Base-by-base conservation (phyloP, 2,329 filamentous ascomycete genomes). In the Trichoderma endophyticum region DNA sequence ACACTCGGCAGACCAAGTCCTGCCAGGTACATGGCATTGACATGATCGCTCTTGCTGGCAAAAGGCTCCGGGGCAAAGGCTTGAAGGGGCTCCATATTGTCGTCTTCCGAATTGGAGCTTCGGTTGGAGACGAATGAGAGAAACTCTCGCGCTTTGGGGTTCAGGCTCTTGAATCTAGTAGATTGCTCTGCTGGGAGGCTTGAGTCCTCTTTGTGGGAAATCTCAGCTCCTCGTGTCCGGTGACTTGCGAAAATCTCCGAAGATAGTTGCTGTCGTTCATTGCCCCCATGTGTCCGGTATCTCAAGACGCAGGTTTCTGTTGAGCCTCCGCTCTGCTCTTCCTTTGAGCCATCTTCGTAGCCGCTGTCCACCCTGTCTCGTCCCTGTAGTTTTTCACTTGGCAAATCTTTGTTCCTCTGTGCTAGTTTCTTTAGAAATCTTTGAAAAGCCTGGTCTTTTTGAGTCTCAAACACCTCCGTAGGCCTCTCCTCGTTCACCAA, bases 91-190 rank as follows among this genome's bases (percentile, higher is more conserved):
- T 60, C 32, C 36, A 28, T 8, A 6, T 26, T 26, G 11, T 24
- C 18, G 6, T 71, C 62, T 28, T 28, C 51, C 4, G 28, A 32
- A 39, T 57, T 30, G 43, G 60, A 9, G 36, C 60, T 18, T 14
- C 71, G 70, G 18, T 57, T 63, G 12, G 59, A 67, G 14, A 63
- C 73, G 34, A 80, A 76, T 1, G 80, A 81, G 9, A 81, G 73
- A 63, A 81, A 81, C 57, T 81, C 80, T 70, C 79, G 78, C 51
- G 80, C 80, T 72, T 75, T 78, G 5, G 80, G 80, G 59, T 81
- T 81, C 73, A 80, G 74, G 0, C 73, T 75, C 26, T 73, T 75
- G 24, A 71, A 67, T 32, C 73, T 72, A 26, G 62, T 12, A 7
- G 71, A 26, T 3, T 62, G 24, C 30, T 77, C 76, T 3, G 73